Evolutionary conservation across 139 green algal species (phyloP).

Genomic region (Picochlorum sp.): DNA sequence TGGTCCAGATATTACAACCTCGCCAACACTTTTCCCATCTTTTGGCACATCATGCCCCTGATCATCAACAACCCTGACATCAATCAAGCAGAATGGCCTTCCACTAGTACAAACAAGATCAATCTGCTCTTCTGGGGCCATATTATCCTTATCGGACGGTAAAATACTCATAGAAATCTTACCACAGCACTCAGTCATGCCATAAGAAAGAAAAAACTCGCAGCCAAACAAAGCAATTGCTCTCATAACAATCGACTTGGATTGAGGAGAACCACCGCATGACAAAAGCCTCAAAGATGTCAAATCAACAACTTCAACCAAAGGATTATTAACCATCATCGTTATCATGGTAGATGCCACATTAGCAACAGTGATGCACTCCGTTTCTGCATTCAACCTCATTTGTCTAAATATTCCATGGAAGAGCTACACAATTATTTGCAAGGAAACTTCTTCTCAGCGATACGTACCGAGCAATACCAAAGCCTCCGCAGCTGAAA

Average conservation of each 20-base stretch:
- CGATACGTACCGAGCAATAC: no score
- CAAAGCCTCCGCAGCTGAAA: constrained; percentile 44
- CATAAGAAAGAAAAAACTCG: constrained; percentile 81
- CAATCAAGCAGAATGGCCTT: constrained; percentile 57
- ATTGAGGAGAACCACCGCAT: constrained; percentile 72
- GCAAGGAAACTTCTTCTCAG: no score
- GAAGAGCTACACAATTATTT: constrained; percentile 26
- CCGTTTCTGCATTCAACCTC: no score
- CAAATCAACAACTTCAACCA: constrained; percentile 51
- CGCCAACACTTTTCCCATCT: constrained; percentile 37
- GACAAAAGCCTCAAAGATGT: constrained; percentile 61
- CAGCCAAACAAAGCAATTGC: constrained; percentile 59
- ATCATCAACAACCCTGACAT: constrained; percentile 52
- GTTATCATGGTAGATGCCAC: constrained; percentile 80
- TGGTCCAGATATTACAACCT: constrained; percentile 56
- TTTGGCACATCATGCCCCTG: constrained; percentile 24
- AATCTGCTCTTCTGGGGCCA: constrained; percentile 28
- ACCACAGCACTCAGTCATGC: constrained; percentile 93
- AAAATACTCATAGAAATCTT: constrained; percentile 89
- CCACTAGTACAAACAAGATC: constrained; percentile 50
- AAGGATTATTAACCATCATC: constrained; percentile 65
- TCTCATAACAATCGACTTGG: constrained; percentile 32
- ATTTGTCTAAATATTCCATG: not conserved
- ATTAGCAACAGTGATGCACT: constrained; percentile 68
- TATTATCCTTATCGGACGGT: constrained; percentile 10